These are phyloP conservation scores for Dactylellina sp. DNA, from an alignment of 2,329 filamentous ascomycete genomes.

Conservation along the genomic window DNA sequence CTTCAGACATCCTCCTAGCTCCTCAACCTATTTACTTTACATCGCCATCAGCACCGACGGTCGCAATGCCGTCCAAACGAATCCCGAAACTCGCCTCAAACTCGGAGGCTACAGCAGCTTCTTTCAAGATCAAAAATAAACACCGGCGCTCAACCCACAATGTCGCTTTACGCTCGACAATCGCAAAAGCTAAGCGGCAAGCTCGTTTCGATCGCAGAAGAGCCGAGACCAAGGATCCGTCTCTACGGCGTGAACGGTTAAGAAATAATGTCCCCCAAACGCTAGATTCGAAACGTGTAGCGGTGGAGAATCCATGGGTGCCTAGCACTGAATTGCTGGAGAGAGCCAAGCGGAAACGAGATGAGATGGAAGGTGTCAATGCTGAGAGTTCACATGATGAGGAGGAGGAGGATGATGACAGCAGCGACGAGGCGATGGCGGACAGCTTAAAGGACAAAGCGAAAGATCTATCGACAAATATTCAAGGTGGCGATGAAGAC, in stretches of 20 bases:
- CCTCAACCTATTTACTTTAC: conserved; percentile 5
- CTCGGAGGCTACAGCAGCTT: background rate
- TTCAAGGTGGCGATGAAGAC: conserved; percentile 63
- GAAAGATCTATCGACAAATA: conserved; percentile 67
- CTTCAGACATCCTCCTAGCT: background rate
- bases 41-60: background rate
- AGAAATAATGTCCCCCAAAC: conserved; percentile 82
- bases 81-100: conserved; percentile 4
- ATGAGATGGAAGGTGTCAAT: conserved; percentile 38
- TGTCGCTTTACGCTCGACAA: conserved; percentile 81
- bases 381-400: conserved; percentile 3
- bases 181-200: conserved; percentile 79
- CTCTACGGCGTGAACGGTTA: conserved; percentile 77
- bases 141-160: conserved; percentile 80
- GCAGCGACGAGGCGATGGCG: conserved; percentile 65
- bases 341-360: conserved; percentile 34
- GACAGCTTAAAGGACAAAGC: conserved; percentile 63
- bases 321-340: conserved; percentile 49
- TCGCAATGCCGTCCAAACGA: conserved; percentile 40
- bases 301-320: conserved; percentile 50
- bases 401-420: conserved; percentile 23
- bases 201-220: conserved; percentile 81
- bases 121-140: conserved; percentile 78
- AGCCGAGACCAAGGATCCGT: conserved; percentile 85
- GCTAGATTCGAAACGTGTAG: conserved; percentile 83